A percentile compares a stretch with the other conserved stretches of the same genome.
phyloP scores from a whole-genome alignment of 495 filamentous ascomycete genomes.

The Penicillium dipodomyicola region DNA sequence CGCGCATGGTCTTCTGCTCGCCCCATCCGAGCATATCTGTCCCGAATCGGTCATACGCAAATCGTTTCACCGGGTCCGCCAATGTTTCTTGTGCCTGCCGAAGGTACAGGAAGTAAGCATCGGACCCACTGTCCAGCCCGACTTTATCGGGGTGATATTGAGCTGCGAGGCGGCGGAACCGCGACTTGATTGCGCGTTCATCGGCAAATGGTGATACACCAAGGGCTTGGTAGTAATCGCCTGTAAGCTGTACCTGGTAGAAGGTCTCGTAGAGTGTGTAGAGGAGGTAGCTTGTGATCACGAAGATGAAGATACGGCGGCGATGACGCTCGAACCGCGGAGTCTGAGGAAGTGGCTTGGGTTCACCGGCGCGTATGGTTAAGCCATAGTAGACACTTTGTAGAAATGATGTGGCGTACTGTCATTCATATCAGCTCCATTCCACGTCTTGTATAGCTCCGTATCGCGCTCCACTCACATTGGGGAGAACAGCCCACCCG shows the following conservation, averaged over 20 bases:
- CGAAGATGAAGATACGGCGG: constrained; percentile 74
- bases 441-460: neutral
- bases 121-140: constrained; percentile 31
- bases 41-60: constrained; percentile 93
- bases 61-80: constrained; percentile 71
- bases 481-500: constrained; percentile 79
- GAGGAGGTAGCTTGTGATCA: constrained; percentile 78
- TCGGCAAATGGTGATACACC: constrained; percentile 63
- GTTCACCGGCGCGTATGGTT: constrained; percentile 87
- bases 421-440: constrained; percentile 2
- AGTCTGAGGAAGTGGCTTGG: constrained; percentile 69
- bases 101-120: constrained; percentile 74
- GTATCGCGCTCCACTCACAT: constrained; percentile 48
- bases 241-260: constrained; percentile 65
- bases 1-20: constrained; percentile 65
- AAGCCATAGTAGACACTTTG: constrained; percentile 84
- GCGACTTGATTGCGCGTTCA: constrained; percentile 76
- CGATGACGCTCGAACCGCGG: constrained; percentile 68
- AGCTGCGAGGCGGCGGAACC: constrained; percentile 80
- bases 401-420: constrained; percentile 77
- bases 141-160: constrained; percentile 89
- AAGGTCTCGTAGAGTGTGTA: constrained; percentile 95
- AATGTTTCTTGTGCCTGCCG: constrained; percentile 83
- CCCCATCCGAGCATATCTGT: constrained; percentile 68
- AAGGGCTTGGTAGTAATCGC: constrained; percentile 76